Evolutionary conservation across 2,329 filamentous ascomycete species (phyloP), one percentile per base, ranked within the genome.

Genomic region (Balansia obtecta): DNA sequence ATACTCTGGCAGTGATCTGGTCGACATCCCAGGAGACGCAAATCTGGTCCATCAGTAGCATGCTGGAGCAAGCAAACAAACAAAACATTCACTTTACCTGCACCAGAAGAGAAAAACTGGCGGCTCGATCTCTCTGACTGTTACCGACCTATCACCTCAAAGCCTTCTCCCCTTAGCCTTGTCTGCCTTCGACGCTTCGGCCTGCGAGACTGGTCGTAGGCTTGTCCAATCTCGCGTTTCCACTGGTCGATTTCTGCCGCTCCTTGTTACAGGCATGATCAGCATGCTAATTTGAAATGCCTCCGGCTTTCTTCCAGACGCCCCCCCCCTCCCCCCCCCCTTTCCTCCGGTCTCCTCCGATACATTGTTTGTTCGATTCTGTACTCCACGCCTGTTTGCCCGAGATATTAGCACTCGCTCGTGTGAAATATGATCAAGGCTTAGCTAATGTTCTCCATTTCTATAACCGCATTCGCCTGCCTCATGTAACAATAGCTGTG

Each of bases 391-490:
- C 49, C 49, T 37, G 13, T 50, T 43, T 50, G 34, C 34, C 46
- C 34, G 50, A 48, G 44, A 43, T 42, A 34, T n/a, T 38, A 32
- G 34, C 39, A 34, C 30, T 33, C 16, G 10, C 30, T 33, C 16
- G 10, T 42, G 27, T 38, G 16, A 39, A 43, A 46, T 45, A 18
- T 38, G 34, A 46, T 37, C 38, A 16, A 41, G 41, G 47, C 45
- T 37, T 46, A 46, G 34, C 34, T 15, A 13, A 37, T 4, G 11
- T 12, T 12, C 11, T 37, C 34, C 34, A 27, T 33, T 46, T 46
- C 43, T 46, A 51, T 44, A 5, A 27, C 27, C 27, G 49, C 45
- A 42, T 30, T 33, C 40, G 46, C 38, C 48, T 27, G 48, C 45
- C 44, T 52, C 50, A 50, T 30, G 40, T 44, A 32, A 37, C 30